Base-by-base conservation (phyloP, 768 basidiomycete species). In the Nidularia sp. region DNA sequence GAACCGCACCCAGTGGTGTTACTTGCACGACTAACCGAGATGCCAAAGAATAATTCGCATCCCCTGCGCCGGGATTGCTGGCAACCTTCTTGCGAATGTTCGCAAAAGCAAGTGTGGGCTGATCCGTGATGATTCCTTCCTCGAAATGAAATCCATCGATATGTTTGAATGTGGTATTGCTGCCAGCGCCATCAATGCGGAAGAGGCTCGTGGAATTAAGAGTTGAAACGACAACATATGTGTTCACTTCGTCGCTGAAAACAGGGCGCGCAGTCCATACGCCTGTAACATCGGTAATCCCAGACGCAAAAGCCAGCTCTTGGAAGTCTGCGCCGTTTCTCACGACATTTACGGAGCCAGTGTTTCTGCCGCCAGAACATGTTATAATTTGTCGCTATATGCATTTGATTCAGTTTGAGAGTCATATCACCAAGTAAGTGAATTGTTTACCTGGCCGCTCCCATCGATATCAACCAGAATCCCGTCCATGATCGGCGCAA, bases 401-500 rank as follows among this genome's bases (percentile, higher is more conserved):
- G 10, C 10, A 10, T 33, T 10, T n/a, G 44, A 53, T 52, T 50
- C 25, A 46, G 12, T 34, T 7, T 15, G 43, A 29, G 34, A 48
- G 33, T 33, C 36, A 13, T 6, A 10, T 48, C 2, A 2, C 34
- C 3, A 44, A 13, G 36, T 55, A n/a, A 34, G n/a, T 15, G 18
- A 8, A 8, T 41, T 6, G 60, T 76, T 33, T 54, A 88, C 86
- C 74, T 90, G 85, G 10, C 85, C 84, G 58, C 79, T 85, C 2
- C 77, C 77, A 51, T 92, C 90, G 2, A 72, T 68, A 64, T 93
- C 90, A 4, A 84, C 85, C 18, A 92, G 63, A n/a, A 81, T 72
- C 9, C 88, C 89, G 62, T 97, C 94, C 53, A 84, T 62, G 43
- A 95, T 89, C 0, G 93, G 94, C 0, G 87, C 90, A 55, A 96